Conservation (phyloP, 371 early-diverging fungal genomes). For the Rhizopus stolonifer region DNA sequence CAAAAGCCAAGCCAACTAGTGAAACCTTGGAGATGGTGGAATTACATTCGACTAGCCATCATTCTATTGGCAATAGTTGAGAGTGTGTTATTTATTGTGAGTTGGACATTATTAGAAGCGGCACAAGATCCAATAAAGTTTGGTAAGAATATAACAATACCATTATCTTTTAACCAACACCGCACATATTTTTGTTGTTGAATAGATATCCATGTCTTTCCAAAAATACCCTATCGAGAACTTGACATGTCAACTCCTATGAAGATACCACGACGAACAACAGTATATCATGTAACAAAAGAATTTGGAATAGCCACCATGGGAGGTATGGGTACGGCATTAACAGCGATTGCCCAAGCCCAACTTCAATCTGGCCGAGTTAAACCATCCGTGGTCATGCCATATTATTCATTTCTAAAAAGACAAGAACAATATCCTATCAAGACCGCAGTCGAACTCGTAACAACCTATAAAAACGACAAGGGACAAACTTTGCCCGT, state of each 20-base stretch:
- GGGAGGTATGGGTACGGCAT: constrained; percentile 60
- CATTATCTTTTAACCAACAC: background rate
- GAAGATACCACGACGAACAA: constrained; percentile 12
- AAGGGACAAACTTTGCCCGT: constrained; percentile 30
- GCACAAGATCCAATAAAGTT: constrained; percentile 17
- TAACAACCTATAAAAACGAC: constrained; percentile 46
- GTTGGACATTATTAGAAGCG: background rate
- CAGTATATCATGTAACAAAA: constrained; percentile 46
- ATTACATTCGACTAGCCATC: constrained; percentile 5
- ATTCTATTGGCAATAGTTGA: constrained; percentile 3
- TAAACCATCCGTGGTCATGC: constrained; percentile 57
- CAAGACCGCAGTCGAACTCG: constrained; percentile 32
- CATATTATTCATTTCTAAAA: constrained; percentile 56
- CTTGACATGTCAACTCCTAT: constrained; percentile 37
- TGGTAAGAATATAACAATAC: background rate
- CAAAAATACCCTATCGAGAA: constrained; percentile 49
- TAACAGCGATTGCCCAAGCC: constrained; percentile 58
- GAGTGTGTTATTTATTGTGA: constrained; percentile 6
- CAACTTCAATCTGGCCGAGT: constrained; percentile 51
- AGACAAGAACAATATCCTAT: constrained; percentile 37
- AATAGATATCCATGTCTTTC: constrained; percentile 30
- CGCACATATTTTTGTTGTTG: constrained; percentile 17
- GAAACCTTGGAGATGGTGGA: constrained; percentile 22
- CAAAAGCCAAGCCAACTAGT: background rate
- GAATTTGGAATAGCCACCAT: constrained; percentile 55